These are phyloP conservation scores for Solanum dulcamara DNA, from an alignment of 257 asterid species.

Conservation along the genomic window DNA sequence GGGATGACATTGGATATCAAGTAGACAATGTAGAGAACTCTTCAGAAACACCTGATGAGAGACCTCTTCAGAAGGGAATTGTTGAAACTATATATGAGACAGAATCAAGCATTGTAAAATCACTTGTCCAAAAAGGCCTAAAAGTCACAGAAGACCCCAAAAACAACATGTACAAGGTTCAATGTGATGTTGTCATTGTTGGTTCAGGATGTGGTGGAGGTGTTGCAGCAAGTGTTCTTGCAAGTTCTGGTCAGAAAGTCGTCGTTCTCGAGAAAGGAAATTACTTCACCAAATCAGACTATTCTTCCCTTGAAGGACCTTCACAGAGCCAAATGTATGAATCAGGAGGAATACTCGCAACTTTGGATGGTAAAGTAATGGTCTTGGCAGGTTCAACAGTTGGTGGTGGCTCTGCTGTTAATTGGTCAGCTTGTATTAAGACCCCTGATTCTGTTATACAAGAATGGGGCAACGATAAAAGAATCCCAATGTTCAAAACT, in stretches of 20 bases:
- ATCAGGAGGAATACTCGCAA: slow-evolving; percentile 54
- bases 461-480: slow-evolving; percentile 44
- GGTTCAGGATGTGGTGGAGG: slow-evolving; percentile 95
- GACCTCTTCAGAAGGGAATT: slow-evolving; percentile 63
- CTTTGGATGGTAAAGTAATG: slow-evolving; percentile 56
- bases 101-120: slow-evolving; percentile 23
- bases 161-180: slow-evolving; percentile 17
- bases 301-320: slow-evolving; percentile 74
- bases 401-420: slow-evolving; percentile 91
- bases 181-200: slow-evolving; percentile 70
- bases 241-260: slow-evolving; percentile 61
- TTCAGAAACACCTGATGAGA: slow-evolving; percentile 2
- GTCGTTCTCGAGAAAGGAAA: slow-evolving; percentile 74
- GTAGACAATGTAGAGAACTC: slow-evolving; percentile 28
- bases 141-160: slow-evolving; percentile 17
- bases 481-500: slow-evolving; percentile 30
- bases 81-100: slow-evolving; percentile 44
- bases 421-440: slow-evolving; percentile 74
- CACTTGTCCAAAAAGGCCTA: slow-evolving; percentile 45
- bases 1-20: slow-evolving; percentile 68
- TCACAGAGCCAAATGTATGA: slow-evolving; percentile 55
- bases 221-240: slow-evolving; percentile 72
- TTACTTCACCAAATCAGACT: slow-evolving; percentile 45
- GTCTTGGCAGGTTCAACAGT: slow-evolving; percentile 77
- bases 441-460: slow-evolving; percentile 44